Conservation (phyloP, 768 basidiomycete genomes). For the Lepiota brunneoincarnata region DNA sequence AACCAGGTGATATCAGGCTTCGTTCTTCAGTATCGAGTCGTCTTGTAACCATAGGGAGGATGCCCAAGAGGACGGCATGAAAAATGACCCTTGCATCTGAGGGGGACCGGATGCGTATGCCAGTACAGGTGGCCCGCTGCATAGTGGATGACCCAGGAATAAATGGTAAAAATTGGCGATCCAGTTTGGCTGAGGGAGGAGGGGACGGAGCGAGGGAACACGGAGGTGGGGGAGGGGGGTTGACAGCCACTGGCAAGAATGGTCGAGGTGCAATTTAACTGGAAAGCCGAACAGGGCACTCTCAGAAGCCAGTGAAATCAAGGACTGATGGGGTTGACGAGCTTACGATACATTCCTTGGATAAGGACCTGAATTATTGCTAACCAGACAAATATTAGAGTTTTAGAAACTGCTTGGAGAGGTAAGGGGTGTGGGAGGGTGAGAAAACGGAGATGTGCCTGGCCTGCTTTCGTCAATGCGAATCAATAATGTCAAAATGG, state of each 20-base stretch:
- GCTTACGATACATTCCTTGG: conserved; percentile 36
- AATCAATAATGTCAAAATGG: conserved; percentile 13
- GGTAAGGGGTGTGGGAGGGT: conserved; percentile 31
- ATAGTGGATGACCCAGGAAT: conserved; percentile 23
- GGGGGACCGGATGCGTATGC: conserved; percentile 49
- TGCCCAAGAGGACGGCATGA: conserved; percentile 62
- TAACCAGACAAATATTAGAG: conserved; percentile 39
- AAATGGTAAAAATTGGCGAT: conserved; percentile 10
- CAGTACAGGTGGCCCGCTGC: conserved; percentile 52
- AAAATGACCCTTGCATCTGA: conserved; percentile 61
- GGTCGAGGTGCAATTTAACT: conserved; percentile 27
- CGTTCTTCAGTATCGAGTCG: conserved; percentile 77
- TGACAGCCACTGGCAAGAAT: conserved; percentile 21
- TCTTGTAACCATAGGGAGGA: conserved; percentile 78
- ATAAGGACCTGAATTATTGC: conserved; percentile 28
- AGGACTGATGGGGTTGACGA: conserved; percentile 37
- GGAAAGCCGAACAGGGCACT: conserved; percentile 26
- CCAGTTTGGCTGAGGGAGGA: conserved; percentile 10
- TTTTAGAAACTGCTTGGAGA: conserved; percentile 44
- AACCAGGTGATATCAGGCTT: conserved; percentile 66
- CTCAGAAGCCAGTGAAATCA: conserved; percentile 32
- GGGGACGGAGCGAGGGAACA: conserved; percentile 15
- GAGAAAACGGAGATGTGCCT: conserved; percentile 29
- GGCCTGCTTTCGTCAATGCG: conserved; percentile 16
- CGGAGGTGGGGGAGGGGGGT: conserved; percentile 19